Evolutionary conservation across 2,329 filamentous ascomycete species (phyloP), one percentile per base, ranked within the genome.

Genomic region (Pseudogymnoascus sp.): DNA sequence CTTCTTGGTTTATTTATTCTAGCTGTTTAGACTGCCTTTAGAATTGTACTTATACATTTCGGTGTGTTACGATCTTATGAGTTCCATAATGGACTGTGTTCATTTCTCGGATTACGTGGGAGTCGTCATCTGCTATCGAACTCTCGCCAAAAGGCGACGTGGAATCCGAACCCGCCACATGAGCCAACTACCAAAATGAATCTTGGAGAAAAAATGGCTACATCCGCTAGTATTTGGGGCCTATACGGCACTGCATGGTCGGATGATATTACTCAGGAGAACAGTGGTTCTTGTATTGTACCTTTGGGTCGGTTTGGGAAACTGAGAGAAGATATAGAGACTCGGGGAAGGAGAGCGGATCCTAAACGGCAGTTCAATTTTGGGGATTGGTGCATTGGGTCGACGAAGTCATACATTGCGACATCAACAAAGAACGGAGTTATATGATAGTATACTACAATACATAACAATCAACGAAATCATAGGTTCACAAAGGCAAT

Each of bases 311-410:
- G n/a, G n/a, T n/a, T n/a, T n/a, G n/a, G n/a, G n/a, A n/a, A n/a
- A n/a, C n/a, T n/a, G n/a, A n/a, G n/a, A n/a, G n/a, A n/a, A n/a
- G n/a, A n/a, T n/a, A n/a, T n/a, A n/a, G n/a, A n/a, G n/a, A n/a
- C n/a, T n/a, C n/a, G n/a, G n/a, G n/a, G n/a, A n/a, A n/a, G n/a
- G n/a, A n/a, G n/a, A n/a, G n/a, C n/a, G n/a, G n/a, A n/a, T n/a
- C n/a, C n/a, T n/a, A n/a, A 13, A 33, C 11, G 40, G 75, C 73
- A 2, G 65, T 71, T 46, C 70, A 73, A 59, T 79, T 80, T 63
- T 80, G 77, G 77, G 72, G n/a, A 77, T 7, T 81, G 77, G 78
- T 73, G 71, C n/a, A n/a, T 26, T 78, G 80, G 63, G 72, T 42
- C 40, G 17, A 42, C 40, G 17, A 10, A 21, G 7, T 10, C 40